These are phyloP conservation scores for Leccinum longicurvipes DNA, from an alignment of 768 basidiomycete species.

Conservation along the genomic window DNA sequence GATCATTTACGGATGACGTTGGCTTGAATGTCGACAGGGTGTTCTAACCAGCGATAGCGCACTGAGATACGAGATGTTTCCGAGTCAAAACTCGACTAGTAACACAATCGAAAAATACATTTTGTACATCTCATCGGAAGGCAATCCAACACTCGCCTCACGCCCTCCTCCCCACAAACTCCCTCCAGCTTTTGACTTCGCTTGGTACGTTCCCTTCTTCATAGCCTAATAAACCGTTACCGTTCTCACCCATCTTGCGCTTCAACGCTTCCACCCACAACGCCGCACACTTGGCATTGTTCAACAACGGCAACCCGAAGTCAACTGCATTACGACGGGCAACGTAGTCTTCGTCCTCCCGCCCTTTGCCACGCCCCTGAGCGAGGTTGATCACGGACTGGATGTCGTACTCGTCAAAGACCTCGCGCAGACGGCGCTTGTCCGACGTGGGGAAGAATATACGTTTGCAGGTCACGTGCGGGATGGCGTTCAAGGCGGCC, in stretches of 20 bases:
- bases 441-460: conserved; percentile 97
- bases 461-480: conserved; percentile 76
- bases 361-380: conserved; percentile 67
- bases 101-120: neutral
- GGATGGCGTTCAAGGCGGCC: conserved; percentile 72
- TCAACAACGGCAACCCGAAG: conserved; percentile 89
- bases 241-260: conserved; percentile 79
- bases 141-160: conserved; percentile 23
- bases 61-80: too few relatives aligned
- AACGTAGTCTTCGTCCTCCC: conserved; percentile 93
- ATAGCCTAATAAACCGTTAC: conserved; percentile 60
- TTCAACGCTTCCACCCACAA: conserved; percentile 89
- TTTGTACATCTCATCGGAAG: neutral
- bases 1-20: neutral
- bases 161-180: conserved; percentile 76
- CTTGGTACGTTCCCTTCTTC: conserved; percentile 84
- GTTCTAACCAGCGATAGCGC: too few relatives aligned
- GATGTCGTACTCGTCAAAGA: conserved; percentile 92
- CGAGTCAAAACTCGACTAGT: neutral
- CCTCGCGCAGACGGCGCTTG: conserved; percentile 91
- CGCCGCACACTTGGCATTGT: conserved; percentile 84
- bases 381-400: conserved; percentile 94
- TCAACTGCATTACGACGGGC: conserved; percentile 96
- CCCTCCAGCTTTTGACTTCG: conserved; percentile 90
- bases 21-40: too few relatives aligned